These are phyloP conservation scores for Hamiltosporidium tvaerminnensis DNA, from an alignment of 371 early-diverging fungal genomes.

Conservation along the genomic window DNA sequence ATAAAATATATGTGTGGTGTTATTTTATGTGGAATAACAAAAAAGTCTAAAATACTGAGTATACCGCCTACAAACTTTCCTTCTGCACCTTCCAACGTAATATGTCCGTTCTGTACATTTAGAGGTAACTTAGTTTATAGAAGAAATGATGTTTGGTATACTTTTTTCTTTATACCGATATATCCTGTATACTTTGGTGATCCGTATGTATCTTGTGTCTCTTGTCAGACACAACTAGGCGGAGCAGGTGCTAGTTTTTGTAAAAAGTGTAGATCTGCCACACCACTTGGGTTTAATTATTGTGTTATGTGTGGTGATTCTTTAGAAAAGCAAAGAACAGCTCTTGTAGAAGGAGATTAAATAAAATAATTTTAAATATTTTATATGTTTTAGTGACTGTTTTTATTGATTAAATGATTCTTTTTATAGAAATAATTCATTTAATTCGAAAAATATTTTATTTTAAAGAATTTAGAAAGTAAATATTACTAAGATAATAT, in stretches of 20 bases:
- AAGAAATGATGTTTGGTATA: background rate
- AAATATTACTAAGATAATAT: too few relatives aligned
- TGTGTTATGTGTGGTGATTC: conserved; percentile 1
- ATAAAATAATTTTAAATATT: too few relatives aligned
- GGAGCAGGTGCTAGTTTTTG: background rate
- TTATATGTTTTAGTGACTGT: too few relatives aligned
- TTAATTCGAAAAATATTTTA: too few relatives aligned
- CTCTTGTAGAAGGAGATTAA: too few relatives aligned
- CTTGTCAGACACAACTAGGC: background rate
- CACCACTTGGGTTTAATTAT: conserved; percentile 1
- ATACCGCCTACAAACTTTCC: background rate
- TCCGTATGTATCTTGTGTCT: background rate
- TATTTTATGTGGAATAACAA: background rate
- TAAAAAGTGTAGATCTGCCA: background rate
- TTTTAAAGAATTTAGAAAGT: too few relatives aligned
- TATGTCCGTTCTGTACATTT: background rate
- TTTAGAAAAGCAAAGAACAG: too few relatives aligned
- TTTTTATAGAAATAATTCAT: too few relatives aligned
- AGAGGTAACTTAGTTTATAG: background rate
- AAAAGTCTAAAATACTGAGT: background rate
- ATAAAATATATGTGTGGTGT: conserved; percentile 7
- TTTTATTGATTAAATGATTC: too few relatives aligned
- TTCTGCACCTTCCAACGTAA: background rate
- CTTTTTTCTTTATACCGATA: conserved; percentile 2
- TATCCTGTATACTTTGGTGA: background rate